Percentiles rank a stretch among this genome's conserved stretches.
Evolutionary conservation across 768 basidiomycete genomes (phyloP).

Genomic region (Mycena maculata): DNA sequence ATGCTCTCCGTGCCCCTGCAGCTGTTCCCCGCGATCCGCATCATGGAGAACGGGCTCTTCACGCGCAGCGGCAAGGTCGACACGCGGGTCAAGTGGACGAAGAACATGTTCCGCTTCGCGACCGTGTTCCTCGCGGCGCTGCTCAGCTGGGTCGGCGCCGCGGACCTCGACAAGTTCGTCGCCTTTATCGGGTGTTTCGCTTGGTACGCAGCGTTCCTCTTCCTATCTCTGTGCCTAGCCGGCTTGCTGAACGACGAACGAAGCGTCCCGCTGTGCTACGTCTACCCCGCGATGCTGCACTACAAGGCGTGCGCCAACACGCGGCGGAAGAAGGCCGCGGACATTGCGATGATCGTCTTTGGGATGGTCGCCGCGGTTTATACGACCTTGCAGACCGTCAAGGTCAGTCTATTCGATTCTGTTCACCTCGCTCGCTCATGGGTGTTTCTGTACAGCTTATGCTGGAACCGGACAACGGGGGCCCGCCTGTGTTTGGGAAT

Average conservation of each 20-base stretch:
- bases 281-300: slow-evolving; percentile 94
- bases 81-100: slow-evolving; percentile 91
- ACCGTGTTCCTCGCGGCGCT: slow-evolving; percentile 84
- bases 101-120: slow-evolving; percentile 88
- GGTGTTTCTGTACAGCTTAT: slow-evolving; percentile 60
- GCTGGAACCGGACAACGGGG: slow-evolving; percentile 58
- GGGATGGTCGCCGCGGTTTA: slow-evolving; percentile 79
- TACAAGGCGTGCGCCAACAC: slow-evolving; percentile 88
- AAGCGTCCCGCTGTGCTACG: slow-evolving; percentile 93
- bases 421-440: slow-evolving; percentile 21
- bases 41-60: slow-evolving; percentile 96
- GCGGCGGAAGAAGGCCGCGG: slow-evolving; percentile 68
- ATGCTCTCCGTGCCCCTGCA: slow-evolving; percentile 92
- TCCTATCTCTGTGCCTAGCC: background rate
- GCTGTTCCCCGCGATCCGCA: slow-evolving; percentile 97
- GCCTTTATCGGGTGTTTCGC: slow-evolving; percentile 94
- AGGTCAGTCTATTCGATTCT: slow-evolving; percentile 53
- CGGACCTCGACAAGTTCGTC: slow-evolving; percentile 95
- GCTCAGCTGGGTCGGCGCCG: slow-evolving; percentile 85
- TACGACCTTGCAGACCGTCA: slow-evolving; percentile 83
- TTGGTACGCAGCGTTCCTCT: slow-evolving; percentile 71
- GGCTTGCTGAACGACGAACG: slow-evolving; percentile 11
- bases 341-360: slow-evolving; percentile 81
- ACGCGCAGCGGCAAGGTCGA: slow-evolving; percentile 87
- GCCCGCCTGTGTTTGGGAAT: slow-evolving; percentile 50